These are phyloP conservation scores for Plasmodium relictum DNA, from an alignment of 169 alveolate species.

Conservation along the genomic window DNA sequence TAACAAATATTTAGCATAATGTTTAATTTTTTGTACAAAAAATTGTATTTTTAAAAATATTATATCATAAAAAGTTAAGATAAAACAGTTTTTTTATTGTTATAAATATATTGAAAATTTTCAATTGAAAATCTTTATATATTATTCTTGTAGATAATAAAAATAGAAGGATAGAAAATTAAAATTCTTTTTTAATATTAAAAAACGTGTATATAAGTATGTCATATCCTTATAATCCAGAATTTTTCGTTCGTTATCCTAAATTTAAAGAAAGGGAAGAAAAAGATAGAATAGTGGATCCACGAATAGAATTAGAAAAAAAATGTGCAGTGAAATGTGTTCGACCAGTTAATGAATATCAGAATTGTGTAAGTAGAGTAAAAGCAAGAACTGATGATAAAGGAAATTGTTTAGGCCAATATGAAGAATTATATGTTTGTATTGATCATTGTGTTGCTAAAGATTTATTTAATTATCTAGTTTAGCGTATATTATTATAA, in stretches of 20 bases:
- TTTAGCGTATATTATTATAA: constrained; percentile 19
- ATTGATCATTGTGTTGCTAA: constrained; percentile 84
- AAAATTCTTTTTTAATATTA: background rate
- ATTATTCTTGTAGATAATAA: background rate
- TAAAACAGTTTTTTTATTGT: no score
- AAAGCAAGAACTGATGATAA: constrained; percentile 82
- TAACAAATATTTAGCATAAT: no score
- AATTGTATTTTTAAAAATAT: no score
- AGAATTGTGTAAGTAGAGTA: constrained; percentile 83
- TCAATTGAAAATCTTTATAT: no score
- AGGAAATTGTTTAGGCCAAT: constrained; percentile 86
- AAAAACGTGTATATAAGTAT: constrained; percentile 18
- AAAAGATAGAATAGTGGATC: constrained; percentile 83
- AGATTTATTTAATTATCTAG: constrained; percentile 80
- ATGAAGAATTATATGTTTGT: constrained; percentile 84
- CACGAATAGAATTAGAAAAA: constrained; percentile 83
- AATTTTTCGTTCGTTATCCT: constrained; percentile 82
- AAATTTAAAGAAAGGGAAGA: constrained; percentile 81
- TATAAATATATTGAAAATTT: no score
- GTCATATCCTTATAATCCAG: constrained; percentile 83
- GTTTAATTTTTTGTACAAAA: no score
- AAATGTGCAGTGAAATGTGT: constrained; percentile 83
- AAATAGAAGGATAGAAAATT: background rate
- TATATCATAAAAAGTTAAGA: no score
- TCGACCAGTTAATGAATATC: constrained; percentile 82